These are phyloP conservation scores for Aureobasidium namibiae DNA, from an alignment of 2,329 filamentous ascomycete species.

Conservation along the genomic window DNA sequence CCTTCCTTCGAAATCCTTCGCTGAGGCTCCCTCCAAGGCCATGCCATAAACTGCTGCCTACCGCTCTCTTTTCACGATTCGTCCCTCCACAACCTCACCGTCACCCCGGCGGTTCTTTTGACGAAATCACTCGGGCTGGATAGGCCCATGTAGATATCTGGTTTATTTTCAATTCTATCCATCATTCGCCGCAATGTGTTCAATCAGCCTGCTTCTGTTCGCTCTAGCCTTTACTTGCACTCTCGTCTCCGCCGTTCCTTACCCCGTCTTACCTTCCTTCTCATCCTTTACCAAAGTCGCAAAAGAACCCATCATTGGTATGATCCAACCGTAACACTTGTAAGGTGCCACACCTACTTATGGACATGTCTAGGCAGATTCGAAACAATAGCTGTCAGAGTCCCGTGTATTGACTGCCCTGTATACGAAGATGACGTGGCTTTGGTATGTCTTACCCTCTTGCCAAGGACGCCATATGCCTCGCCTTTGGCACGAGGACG, in stretches of 20 bases:
- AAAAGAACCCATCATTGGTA: not conserved
- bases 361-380: not conserved
- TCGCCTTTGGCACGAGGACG: not conserved
- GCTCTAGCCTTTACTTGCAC: slow-evolving; percentile 4
- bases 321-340: not conserved
- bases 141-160: slow-evolving; percentile 11
- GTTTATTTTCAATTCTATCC: not conserved
- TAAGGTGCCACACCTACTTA: not conserved
- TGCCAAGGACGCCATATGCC: slow-evolving; percentile 8
- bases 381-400: slow-evolving; percentile 12
- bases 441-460: slow-evolving; percentile 13
- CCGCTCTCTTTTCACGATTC: not conserved
- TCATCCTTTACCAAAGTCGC: not conserved
- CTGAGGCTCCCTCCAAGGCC: not conserved
- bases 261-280: slow-evolving; percentile 8
- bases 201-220: slow-evolving; percentile 5
- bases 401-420: slow-evolving; percentile 15
- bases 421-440: slow-evolving; percentile 16
- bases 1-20: slow-evolving; percentile 11
- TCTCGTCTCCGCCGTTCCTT: slow-evolving; percentile 12
- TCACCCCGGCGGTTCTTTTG: slow-evolving; percentile 1
- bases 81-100: not conserved
- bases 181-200: slow-evolving; percentile 1
- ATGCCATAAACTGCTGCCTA: slow-evolving; percentile 11
- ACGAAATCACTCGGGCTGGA: not conserved